Percentiles rank a stretch among this genome's conserved stretches.
Conservation (phyloP, 2,329 filamentous ascomycete species). For the Scedosporium aurantiacum region DNA sequence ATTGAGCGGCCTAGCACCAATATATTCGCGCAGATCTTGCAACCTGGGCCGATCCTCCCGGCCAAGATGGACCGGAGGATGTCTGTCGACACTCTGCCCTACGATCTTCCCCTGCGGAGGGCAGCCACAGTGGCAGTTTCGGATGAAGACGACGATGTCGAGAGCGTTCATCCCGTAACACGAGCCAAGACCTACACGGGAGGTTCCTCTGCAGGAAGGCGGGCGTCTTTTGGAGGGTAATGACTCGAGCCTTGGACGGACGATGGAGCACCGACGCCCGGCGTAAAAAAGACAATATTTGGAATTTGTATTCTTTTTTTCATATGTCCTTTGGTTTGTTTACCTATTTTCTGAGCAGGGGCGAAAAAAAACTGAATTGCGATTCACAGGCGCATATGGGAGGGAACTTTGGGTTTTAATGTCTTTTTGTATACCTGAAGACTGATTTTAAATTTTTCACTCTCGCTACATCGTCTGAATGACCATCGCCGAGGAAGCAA, state of each 20-base stretch:
- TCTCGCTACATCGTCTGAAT: too few relatives aligned
- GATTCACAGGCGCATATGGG: background rate
- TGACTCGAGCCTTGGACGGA: background rate
- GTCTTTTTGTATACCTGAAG: too few relatives aligned
- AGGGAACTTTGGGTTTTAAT: background rate
- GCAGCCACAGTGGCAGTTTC: slow-evolving; percentile 6
- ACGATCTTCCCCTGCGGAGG: slow-evolving; percentile 2
- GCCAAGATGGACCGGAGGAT: slow-evolving; percentile 14
- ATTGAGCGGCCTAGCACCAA: slow-evolving; percentile 30
- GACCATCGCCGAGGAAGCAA: too few relatives aligned
- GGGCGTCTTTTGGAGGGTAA: background rate
- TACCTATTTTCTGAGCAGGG: background rate
- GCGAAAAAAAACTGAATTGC: background rate
- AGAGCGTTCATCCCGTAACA: background rate
- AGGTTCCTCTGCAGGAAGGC: background rate
- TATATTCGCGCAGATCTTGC: slow-evolving; percentile 34
- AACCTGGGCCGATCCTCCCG: slow-evolving; percentile 33
- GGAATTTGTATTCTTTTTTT: background rate
- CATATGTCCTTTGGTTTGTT: background rate
- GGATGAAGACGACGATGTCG: slow-evolving; percentile 6
- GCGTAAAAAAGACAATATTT: background rate
- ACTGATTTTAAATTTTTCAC: too few relatives aligned
- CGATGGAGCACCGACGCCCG: background rate
- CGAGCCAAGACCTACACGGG: background rate
- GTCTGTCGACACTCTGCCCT: slow-evolving; percentile 5